phyloP scores from a whole-genome alignment of 2,329 filamentous ascomycete species.

The Pyrenochaeta sp. region DNA sequence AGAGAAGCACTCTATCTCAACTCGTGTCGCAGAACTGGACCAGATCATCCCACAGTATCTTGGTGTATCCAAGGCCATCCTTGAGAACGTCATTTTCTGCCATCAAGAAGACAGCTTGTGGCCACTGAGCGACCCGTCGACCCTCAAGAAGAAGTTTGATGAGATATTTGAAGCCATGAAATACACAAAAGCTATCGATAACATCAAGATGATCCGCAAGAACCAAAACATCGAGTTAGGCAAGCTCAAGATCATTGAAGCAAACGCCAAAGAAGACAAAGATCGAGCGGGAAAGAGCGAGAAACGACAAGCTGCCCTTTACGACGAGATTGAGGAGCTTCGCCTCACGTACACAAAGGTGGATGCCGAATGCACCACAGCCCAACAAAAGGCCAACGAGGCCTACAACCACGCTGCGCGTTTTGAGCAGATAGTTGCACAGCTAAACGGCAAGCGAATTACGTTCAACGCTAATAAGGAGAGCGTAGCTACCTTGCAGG shows the following conservation, averaged over 20 bases:
- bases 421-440: constrained; percentile 77
- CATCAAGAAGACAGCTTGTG: constrained; percentile 98
- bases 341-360: constrained; percentile 36
- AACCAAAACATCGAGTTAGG: constrained; percentile 79
- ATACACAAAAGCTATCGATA: constrained; percentile 97
- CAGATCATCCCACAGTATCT: constrained; percentile 84
- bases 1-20: constrained; percentile 80
- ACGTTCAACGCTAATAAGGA: constrained; percentile 75
- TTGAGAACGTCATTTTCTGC: constrained; percentile 97
- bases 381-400: constrained; percentile 63
- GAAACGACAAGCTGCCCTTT: constrained; percentile 65
- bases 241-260: constrained; percentile 76
- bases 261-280: constrained; percentile 82
- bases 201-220: constrained; percentile 87
- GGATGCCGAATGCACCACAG: constrained; percentile 44
- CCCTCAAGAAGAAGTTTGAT: constrained; percentile 92
- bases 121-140: constrained; percentile 89
- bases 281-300: constrained; percentile 75
- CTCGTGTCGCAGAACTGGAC: constrained; percentile 81
- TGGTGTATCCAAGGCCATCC: constrained; percentile 86
- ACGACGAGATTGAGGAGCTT: constrained; percentile 69
- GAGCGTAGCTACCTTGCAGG: constrained; percentile 73
- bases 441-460: constrained; percentile 78
- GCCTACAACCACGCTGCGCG: constrained; percentile 77
- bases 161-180: constrained; percentile 97